Conservation (phyloP, 805 yeast species). For the Saccharomycopsis sp. region DNA sequence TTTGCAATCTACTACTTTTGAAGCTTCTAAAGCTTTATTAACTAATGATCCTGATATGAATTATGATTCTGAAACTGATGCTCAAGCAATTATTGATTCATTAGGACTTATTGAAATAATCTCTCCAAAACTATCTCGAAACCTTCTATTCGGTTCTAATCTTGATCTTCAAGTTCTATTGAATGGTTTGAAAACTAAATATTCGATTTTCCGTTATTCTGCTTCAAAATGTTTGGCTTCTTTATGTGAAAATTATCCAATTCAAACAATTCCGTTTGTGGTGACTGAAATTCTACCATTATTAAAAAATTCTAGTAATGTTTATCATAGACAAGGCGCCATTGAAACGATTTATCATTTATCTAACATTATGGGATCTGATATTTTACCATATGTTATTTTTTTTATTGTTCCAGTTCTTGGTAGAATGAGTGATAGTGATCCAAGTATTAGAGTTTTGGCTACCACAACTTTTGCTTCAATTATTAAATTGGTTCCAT, state of each 20-base stretch:
- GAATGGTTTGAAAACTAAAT: constrained; percentile 50
- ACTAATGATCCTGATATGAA: constrained; percentile 21
- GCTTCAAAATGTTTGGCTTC: constrained; percentile 85
- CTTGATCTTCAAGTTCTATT: constrained; percentile 45
- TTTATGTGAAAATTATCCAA: constrained; percentile 58
- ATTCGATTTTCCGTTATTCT: constrained; percentile 79
- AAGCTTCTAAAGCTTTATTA: constrained; percentile 38
- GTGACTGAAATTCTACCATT: constrained; percentile 74
- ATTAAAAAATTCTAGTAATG: constrained; percentile 62
- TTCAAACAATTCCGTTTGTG: constrained; percentile 63
- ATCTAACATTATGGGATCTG: constrained; percentile 75
- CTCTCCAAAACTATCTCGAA: constrained; percentile 45
- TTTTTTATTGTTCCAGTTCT: constrained; percentile 92
- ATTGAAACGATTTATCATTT: constrained; percentile 85
- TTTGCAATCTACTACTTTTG: constrained; percentile 52
- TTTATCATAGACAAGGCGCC: constrained; percentile 81
- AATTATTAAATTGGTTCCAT: constrained; percentile 87
- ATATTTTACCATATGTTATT: constrained; percentile 86
- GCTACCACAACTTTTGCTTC: constrained; percentile 97
- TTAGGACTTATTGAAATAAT: constrained; percentile 73
- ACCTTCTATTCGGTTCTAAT: constrained; percentile 34
- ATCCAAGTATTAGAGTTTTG: constrained; percentile 73
- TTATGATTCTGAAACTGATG: constrained; percentile 36
- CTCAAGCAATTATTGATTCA: constrained; percentile 79
- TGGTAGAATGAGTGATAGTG: constrained; percentile 96